Conservation (phyloP, 176 grass and related monocot genomes). For the Eragrostis nindensis region DNA sequence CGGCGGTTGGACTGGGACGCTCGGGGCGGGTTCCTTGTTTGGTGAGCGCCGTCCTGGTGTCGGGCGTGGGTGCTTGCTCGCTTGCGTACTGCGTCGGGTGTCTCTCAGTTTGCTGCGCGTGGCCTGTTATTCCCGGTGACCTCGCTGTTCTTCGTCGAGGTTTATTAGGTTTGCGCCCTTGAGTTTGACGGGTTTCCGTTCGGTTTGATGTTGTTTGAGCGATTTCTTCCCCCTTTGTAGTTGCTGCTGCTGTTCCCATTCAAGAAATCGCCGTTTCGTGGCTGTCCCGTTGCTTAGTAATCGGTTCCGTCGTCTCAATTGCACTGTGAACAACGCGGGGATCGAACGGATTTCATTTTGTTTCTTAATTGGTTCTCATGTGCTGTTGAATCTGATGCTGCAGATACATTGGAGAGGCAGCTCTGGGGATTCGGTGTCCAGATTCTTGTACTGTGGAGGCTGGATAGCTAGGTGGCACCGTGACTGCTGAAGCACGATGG, state of each 20-base stretch:
- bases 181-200: not conserved
- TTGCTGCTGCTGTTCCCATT: not conserved
- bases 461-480: slow-evolving; percentile 8
- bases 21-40: not conserved
- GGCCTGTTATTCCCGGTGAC: not conserved
- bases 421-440: not conserved
- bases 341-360: not conserved
- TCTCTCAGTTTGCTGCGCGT: not conserved
- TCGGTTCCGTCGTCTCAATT: not conserved
- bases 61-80: not conserved
- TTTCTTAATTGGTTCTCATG: not conserved
- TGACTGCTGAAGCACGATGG: slow-evolving; percentile 40
- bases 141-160: not conserved
- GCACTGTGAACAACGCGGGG: not conserved
- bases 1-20: not conserved
- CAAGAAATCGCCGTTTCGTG: not conserved
- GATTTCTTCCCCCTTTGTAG: not conserved
- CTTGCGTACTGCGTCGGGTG: not conserved
- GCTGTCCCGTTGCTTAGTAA: not conserved
- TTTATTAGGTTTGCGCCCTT: not conserved
- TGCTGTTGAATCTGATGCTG: slow-evolving; percentile 12
- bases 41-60: not conserved
- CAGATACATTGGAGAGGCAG: slow-evolving; percentile 28
- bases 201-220: not conserved
- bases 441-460: slow-evolving; percentile 24